These are phyloP conservation scores for Candida palmyrensis DNA, from an alignment of 805 yeast genomes.

Conservation along the genomic window DNA sequence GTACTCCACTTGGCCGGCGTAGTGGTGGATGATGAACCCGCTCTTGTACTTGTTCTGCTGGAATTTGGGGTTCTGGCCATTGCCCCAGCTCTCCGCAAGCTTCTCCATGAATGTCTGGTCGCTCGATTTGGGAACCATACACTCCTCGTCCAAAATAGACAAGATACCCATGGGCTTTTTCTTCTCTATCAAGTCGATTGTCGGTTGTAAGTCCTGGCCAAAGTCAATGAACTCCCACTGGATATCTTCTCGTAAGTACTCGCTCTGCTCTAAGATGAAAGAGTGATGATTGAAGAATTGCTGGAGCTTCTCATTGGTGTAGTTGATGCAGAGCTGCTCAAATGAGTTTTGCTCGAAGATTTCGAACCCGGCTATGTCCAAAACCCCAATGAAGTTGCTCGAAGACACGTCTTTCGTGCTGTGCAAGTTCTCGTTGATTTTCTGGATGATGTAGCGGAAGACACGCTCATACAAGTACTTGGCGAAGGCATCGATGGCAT, in stretches of 20 bases:
- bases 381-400: constrained; percentile 46
- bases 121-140: constrained; percentile 86
- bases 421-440: constrained; percentile 63
- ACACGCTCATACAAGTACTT: constrained; percentile 81
- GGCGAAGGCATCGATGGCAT: constrained; percentile 80
- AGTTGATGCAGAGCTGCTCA: constrained; percentile 57
- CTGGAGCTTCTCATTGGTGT: constrained; percentile 56
- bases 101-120: constrained; percentile 82
- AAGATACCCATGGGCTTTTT: constrained; percentile 72
- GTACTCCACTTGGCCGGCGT: constrained; percentile 96
- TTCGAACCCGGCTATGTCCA: constrained; percentile 61
- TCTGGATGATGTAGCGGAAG: constrained; percentile 70
- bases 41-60: constrained; percentile 66
- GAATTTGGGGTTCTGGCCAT: constrained; percentile 44
- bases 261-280: constrained; percentile 57
- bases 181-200: constrained; percentile 87
- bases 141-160: constrained; percentile 88
- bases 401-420: constrained; percentile 21
- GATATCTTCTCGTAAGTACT: constrained; percentile 53
- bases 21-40: constrained; percentile 84
- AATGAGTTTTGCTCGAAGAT: constrained; percentile 53
- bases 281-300: constrained; percentile 61
- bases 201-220: constrained; percentile 91
- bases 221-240: constrained; percentile 81
- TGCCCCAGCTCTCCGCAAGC: constrained; percentile 60